Evolutionary conservation across 176 grass and related monocot genomes (phyloP), one percentile per base, ranked within the genome.

Genomic region (Oryza punctata): DNA sequence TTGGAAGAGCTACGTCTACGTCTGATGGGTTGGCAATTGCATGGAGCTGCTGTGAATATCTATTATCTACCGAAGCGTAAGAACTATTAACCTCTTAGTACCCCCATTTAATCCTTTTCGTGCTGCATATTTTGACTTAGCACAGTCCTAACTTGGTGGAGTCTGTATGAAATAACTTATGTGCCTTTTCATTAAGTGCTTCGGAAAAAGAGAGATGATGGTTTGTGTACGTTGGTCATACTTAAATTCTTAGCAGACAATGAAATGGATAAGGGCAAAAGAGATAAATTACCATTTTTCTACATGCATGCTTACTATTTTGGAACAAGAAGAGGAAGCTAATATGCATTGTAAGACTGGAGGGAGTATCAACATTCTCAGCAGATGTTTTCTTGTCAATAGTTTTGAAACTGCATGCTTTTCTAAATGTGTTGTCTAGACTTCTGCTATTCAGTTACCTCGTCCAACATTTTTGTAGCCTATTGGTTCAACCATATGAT

Each of bases 1-100:
- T 98, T 82, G 96, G 96, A 93, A 95, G 96, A 68, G 92, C 96
- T 65, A 98, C 96, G 72, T 98, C 92, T 73, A 95, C 95, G 70
- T 86, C 86, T 70, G 96, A 98, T 91, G 96, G 96, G 69, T 95
- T 98, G 87, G 92, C 96, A 84, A 88, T 98, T 70, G 96, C 96
- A 93, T 98, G 96, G 96, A 95, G 96, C 86, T 95, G 92, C 87
- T 98, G 96, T 33, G 92, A 98, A 78, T 85, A 98, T 75, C 90
- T 98, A 52, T 73, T 93, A 23, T 95, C 91, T 73, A 38, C 85
- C 63, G 93, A 98, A 67, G 89, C 89, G 91, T 98, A 98, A 91
- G 80, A 89, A 68, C 6, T 89, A 75, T 5, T 72, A 76, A 87
- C 12, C 65, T 76, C 46, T 70, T 69, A 75, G 38, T 64, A 24